Conservation (phyloP, 768 basidiomycete species). For the Daedaleopsis nitida region DNA sequence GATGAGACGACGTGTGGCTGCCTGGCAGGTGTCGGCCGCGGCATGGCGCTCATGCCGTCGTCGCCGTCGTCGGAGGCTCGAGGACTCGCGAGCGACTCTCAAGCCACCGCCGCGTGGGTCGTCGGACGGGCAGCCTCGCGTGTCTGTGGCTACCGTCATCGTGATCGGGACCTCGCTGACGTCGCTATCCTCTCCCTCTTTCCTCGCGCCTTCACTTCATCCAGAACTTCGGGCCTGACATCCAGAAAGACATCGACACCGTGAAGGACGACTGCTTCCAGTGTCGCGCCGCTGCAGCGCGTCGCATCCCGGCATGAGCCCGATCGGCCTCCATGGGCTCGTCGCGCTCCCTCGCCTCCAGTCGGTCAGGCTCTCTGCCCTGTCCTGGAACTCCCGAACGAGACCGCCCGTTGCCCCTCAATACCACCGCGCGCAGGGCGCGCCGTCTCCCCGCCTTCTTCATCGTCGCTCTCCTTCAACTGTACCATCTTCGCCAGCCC, state of each 20-base stretch:
- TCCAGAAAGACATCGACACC: conserved; percentile 67
- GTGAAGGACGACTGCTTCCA: conserved; percentile 74
- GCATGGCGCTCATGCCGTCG: not conserved
- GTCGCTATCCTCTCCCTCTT: not conserved
- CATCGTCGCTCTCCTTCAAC: not conserved
- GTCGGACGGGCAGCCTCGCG: no score
- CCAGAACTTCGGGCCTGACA: conserved; percentile 68
- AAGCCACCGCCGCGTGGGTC: no score
- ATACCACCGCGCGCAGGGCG: conserved; percentile 1
- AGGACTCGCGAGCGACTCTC: not conserved
- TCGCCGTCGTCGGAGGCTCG: not conserved
- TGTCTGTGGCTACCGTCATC: not conserved
- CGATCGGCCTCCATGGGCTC: not conserved
- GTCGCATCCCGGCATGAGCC: conserved; percentile 28
- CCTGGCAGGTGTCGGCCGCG: no score
- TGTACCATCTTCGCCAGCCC: not conserved
- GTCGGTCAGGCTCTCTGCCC: not conserved
- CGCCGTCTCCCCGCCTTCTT: no score
- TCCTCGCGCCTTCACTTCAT: not conserved
- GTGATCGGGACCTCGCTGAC: not conserved
- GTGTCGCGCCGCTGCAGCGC: conserved; percentile 61
- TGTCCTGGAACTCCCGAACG: not conserved
- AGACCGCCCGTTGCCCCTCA: not conserved
- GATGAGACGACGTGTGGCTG: not conserved
- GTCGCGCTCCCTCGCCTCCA: not conserved